Conservation (phyloP, 306 rosid genomes). For the Corylus americana region DNA sequence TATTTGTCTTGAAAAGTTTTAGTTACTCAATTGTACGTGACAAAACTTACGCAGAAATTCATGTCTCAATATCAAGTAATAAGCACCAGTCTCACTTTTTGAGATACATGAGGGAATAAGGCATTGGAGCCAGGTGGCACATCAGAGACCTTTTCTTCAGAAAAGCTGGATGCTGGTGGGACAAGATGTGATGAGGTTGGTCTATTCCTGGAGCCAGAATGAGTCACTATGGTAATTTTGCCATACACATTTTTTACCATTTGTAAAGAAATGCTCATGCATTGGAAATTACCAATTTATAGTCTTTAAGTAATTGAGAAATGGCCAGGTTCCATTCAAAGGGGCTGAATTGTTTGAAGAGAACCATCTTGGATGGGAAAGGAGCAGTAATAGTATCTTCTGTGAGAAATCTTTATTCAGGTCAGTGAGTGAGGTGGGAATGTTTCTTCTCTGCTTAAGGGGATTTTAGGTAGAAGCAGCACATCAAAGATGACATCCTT, state of each 20-base stretch:
- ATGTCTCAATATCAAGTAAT: slow-evolving; percentile 8
- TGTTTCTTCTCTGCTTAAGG: neutral
- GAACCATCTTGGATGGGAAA: neutral
- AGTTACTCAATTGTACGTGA: neutral
- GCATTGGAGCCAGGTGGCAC: neutral
- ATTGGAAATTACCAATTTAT: neutral
- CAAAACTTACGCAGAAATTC: slow-evolving; percentile 1
- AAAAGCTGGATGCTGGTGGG: neutral
- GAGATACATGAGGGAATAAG: neutral
- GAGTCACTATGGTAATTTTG: neutral
- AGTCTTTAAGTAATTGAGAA: neutral
- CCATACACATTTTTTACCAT: neutral
- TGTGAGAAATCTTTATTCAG: neutral
- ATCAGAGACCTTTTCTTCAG: neutral
- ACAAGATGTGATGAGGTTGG: neutral
- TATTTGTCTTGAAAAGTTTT: slow-evolving; percentile 9
- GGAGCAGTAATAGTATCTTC: neutral
- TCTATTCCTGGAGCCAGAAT: neutral
- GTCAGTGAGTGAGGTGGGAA: neutral
- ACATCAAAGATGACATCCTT: neutral
- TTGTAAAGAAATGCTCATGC: neutral
- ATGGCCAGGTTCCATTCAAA: neutral
- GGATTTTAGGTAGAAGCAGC: neutral
- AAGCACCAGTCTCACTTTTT: slow-evolving; percentile 5
- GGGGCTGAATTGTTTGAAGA: neutral